Conservation (phyloP, 116 monocot genomes). For the Phalaenopsis hybrid region DNA sequence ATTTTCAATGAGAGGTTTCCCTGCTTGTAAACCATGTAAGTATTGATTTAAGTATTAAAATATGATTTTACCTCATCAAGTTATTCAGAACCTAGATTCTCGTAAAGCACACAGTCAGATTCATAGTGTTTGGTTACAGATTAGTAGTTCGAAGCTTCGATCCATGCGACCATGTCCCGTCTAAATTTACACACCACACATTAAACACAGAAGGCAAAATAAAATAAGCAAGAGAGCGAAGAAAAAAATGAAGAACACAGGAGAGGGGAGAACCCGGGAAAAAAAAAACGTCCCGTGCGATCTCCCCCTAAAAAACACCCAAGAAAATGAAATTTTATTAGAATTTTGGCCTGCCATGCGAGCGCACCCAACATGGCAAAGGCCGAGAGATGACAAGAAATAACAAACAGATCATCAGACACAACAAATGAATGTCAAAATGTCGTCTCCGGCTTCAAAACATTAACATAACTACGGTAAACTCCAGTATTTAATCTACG, state of each 20-base stretch:
- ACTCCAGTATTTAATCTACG: background rate
- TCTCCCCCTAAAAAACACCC: constrained; percentile 3
- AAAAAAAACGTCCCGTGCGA: background rate
- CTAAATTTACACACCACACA: background rate
- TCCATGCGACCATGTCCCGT: background rate
- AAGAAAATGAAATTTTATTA: background rate
- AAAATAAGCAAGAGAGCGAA: background rate
- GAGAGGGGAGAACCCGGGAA: background rate
- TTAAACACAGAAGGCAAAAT: too few relatives aligned
- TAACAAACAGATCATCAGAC: background rate
- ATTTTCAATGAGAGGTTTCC: too few relatives aligned
- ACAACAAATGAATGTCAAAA: background rate
- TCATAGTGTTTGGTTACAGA: background rate
- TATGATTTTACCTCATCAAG: background rate
- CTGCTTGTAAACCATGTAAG: background rate
- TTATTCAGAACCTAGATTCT: background rate
- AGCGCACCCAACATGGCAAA: constrained; percentile 14
- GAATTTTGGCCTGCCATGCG: constrained; percentile 8
- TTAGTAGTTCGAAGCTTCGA: background rate
- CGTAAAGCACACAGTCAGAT: background rate
- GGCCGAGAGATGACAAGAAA: background rate
- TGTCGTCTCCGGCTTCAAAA: background rate
- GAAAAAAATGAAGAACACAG: background rate
- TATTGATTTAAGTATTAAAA: background rate
- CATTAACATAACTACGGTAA: background rate